These are phyloP conservation scores for Mycena amicta DNA, from an alignment of 768 basidiomycete genomes.

Conservation along the genomic window DNA sequence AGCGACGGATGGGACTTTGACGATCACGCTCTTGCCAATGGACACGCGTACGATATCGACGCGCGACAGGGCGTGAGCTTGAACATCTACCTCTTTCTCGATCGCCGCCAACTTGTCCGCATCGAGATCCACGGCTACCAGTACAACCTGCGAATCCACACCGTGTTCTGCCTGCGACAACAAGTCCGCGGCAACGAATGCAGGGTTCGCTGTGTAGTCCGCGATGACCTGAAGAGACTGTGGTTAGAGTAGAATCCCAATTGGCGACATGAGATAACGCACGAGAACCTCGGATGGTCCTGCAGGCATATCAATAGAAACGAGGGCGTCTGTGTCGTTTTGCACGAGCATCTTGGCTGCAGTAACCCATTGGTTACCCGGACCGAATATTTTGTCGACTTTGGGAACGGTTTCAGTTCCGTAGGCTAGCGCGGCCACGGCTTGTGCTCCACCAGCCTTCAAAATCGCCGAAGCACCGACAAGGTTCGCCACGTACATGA, in stretches of 20 bases:
- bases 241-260: too few species aligned
- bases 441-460: slow-evolving; percentile 96
- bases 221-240: slow-evolving; percentile 80
- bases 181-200: slow-evolving; percentile 94
- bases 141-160: slow-evolving; percentile 95
- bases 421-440: slow-evolving; percentile 94
- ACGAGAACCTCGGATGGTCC: slow-evolving; percentile 98
- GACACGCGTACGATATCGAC: slow-evolving; percentile 91
- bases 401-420: slow-evolving; percentile 95
- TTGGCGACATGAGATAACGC: slow-evolving; percentile 35
- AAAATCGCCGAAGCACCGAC: slow-evolving; percentile 90
- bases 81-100: slow-evolving; percentile 82
- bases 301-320: slow-evolving; percentile 99
- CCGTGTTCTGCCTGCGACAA: slow-evolving; percentile 99
- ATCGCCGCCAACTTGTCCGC: slow-evolving; percentile 66
- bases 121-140: slow-evolving; percentile 77
- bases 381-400: slow-evolving; percentile 99
- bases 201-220: slow-evolving; percentile 81
- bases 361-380: slow-evolving; percentile 99
- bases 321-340: slow-evolving; percentile 95
- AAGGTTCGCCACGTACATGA: slow-evolving; percentile 92
- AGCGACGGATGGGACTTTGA: slow-evolving; percentile 63
- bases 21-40: slow-evolving; percentile 87
- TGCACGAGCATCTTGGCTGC: slow-evolving; percentile 99
- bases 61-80: slow-evolving; percentile 84